Base-by-base conservation (phyloP, 2,329 filamentous ascomycete genomes). In the Lachnellula suecica region DNA sequence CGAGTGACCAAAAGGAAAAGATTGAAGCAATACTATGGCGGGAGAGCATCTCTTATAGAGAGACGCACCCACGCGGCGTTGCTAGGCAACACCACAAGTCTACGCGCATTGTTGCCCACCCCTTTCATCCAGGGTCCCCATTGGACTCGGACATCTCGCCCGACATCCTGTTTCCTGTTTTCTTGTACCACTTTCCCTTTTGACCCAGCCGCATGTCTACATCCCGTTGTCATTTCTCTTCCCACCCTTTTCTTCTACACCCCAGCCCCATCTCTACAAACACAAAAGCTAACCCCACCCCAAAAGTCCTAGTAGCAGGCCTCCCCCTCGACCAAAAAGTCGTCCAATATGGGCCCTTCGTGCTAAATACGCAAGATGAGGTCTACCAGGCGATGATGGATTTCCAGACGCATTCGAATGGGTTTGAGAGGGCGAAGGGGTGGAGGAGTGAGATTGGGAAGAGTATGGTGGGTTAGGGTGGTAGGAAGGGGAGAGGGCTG, bases 371-470 rank as follows among this genome's bases (percentile, higher is more conserved):
- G 38, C 76, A 87, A 66, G 84, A 88, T 48, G 84, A 88, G 59
- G 86, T 93, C 4, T 84, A 88, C 63, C 79, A 93, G 74, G 88
- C 89, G 2, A 78, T 94, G 70, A 73, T 82, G 62, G 89, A 94
- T 68, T 94, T 84, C 65, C 86, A 89, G 72, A 83, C 77, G 13
- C 77, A 82, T 57, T 76, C 79, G 34, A 92, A 93, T 69, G 89
- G 89, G 4, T 94, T 94, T 62, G 90, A 94, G 74, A 78, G 88
- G 57, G 88, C 88, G 1, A 79, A 83, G 58, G 82, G 84, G 25
- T 96, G 91, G 91, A 73, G 85, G 70, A 91, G 88, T 66, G 87
- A 95, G 73, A 96, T 96, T 79, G 89, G 89, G 34, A 91, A 91
- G 78, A 56, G 49, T 5, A 63, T 61, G 58, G 44, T 49, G 20